phyloP scores from a whole-genome alignment of 768 basidiomycete genomes.

The Ramaria rubella region DNA sequence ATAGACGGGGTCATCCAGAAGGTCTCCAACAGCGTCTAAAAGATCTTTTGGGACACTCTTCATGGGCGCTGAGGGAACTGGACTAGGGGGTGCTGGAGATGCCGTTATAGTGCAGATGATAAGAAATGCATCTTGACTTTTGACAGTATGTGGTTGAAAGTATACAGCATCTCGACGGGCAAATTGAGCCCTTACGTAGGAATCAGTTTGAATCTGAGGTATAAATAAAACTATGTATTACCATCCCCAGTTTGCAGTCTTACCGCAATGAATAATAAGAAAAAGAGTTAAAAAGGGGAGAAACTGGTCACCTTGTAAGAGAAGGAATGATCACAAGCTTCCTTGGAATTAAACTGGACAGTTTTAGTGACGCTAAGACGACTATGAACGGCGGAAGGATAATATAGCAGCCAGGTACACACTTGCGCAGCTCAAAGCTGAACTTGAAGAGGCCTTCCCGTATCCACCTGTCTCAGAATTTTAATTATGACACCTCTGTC shows the following conservation, averaged over 20 bases:
- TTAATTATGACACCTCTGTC: not conserved
- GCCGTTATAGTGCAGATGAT: constrained; percentile 76
- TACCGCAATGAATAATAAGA: constrained; percentile 3
- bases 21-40: constrained; percentile 61
- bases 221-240: constrained; percentile 24
- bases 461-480: constrained; percentile 53
- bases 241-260: constrained; percentile 91
- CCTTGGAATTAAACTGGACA: constrained; percentile 56
- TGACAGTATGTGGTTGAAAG: constrained; percentile 47
- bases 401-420: constrained; percentile 11
- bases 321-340: constrained; percentile 78
- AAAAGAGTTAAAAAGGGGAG: not conserved
- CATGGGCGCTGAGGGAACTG: constrained; percentile 37
- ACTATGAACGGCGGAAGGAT: not conserved
- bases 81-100: constrained; percentile 45
- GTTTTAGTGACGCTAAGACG: constrained; percentile 38
- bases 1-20: constrained; percentile 77
- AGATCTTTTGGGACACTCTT: constrained; percentile 60
- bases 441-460: constrained; percentile 83
- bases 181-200: constrained; percentile 62
- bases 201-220: not conserved
- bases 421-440: constrained; percentile 76
- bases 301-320: constrained; percentile 50
- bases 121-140: constrained; percentile 55
- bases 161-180: constrained; percentile 65